phyloP scores from a whole-genome alignment of 2,329 filamentous ascomycete genomes.

The Sphaceloma murrayae region DNA sequence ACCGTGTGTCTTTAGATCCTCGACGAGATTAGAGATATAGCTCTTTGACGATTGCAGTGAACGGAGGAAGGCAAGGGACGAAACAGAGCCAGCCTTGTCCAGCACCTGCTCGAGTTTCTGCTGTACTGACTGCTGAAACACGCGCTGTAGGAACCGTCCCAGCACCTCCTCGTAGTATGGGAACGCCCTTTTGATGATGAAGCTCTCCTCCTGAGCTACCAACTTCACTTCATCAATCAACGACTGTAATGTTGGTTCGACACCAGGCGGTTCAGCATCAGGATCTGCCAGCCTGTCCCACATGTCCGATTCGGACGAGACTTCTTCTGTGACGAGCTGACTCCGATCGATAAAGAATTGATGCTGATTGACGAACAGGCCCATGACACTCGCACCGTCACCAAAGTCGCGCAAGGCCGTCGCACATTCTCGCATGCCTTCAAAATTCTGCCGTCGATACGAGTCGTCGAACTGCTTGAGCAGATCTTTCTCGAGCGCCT shows the following conservation, averaged over 20 bases:
- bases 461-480: constrained; percentile 96
- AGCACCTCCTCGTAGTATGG: constrained; percentile 93
- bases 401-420: constrained; percentile 93
- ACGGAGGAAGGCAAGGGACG: constrained; percentile 81
- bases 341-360: constrained; percentile 98
- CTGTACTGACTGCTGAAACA: constrained; percentile 97
- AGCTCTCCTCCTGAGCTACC: constrained; percentile 92
- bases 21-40: constrained; percentile 78
- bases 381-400: constrained; percentile 88
- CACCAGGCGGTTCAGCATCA: constrained; percentile 79
- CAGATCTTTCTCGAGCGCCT: constrained; percentile 89
- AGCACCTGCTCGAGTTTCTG: constrained; percentile 91
- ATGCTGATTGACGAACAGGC: constrained; percentile 94
- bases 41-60: constrained; percentile 82
- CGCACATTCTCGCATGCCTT: constrained; percentile 96
- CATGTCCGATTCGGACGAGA: constrained; percentile 57
- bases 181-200: constrained; percentile 92
- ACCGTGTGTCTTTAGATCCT: constrained; percentile 88
- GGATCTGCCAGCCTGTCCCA: constrained; percentile 94
- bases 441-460: constrained; percentile 88
- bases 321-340: constrained; percentile 80
- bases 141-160: constrained; percentile 82
- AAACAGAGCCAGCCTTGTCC: constrained; percentile 86
- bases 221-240: constrained; percentile 90
- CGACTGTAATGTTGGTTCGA: constrained; percentile 86